phyloP scores from a whole-genome alignment of 257 asterid species.

The Lithospermum erythrorhizon region DNA sequence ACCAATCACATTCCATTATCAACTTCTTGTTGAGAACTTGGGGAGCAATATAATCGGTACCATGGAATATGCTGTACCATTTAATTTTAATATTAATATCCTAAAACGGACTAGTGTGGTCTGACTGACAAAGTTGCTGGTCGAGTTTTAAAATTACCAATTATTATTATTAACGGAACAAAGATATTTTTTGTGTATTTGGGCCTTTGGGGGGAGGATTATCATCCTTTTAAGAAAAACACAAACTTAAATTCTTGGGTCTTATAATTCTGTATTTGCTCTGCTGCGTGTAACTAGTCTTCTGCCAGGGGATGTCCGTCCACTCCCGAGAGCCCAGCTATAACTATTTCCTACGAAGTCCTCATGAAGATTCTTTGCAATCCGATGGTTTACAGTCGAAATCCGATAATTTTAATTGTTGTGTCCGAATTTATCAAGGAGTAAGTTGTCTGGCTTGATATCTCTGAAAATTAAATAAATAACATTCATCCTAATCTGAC shows the following conservation, averaged over 20 bases:
- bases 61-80: constrained; percentile 76
- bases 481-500: too few species aligned
- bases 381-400: constrained; percentile 96
- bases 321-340: constrained; percentile 78
- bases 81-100: neutral
- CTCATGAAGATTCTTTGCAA: constrained; percentile 87
- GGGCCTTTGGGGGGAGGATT: too few species aligned
- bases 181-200: too few species aligned
- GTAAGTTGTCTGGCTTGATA: constrained; percentile 96
- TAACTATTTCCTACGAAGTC: constrained; percentile 53
- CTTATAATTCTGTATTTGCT: constrained; percentile 93
- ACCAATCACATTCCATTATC: constrained; percentile 99
- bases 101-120: too few species aligned
- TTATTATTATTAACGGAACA: too few species aligned
- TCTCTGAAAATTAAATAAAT: constrained; percentile 47
- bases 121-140: too few species aligned
- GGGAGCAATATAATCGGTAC: constrained; percentile 98
- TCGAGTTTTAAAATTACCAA: too few species aligned
- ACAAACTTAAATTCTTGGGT: constrained; percentile 94
- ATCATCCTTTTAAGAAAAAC: constrained; percentile 6
- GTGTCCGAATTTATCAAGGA: constrained; percentile 87
- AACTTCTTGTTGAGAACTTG: constrained; percentile 95
- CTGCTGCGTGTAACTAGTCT: constrained; percentile 93
- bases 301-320: constrained; percentile 89
- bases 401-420: constrained; percentile 94